Conservation (phyloP, 495 filamentous ascomycete species). For the Xylaria nigripes region DNA sequence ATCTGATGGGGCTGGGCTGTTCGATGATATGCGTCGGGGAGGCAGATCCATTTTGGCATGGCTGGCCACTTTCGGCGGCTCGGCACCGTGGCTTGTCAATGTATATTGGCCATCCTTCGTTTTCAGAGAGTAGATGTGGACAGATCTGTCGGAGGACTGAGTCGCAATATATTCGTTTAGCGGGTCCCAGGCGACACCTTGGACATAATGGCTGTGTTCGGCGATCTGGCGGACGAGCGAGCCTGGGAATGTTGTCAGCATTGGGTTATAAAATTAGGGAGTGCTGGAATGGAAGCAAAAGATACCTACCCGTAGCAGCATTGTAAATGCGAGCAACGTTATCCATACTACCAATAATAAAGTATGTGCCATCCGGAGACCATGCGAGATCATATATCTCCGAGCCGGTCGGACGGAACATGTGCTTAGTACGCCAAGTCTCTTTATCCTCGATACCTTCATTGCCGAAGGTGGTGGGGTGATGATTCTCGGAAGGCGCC, state of each 20-base stretch:
- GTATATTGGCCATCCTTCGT: conserved; percentile 96
- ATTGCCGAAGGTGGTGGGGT: conserved; percentile 57
- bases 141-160: conserved; percentile 94
- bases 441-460: conserved; percentile 90
- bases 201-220: conserved; percentile 97
- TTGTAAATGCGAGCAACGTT: conserved; percentile 97
- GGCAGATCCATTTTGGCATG: conserved; percentile 85
- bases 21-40: conserved; percentile 77
- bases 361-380: conserved; percentile 93
- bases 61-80: conserved; percentile 40
- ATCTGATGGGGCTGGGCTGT: conserved; percentile 88
- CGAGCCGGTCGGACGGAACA: conserved; percentile 84
- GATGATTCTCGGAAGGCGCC: conserved; percentile 72
- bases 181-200: conserved; percentile 98
- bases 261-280: not conserved
- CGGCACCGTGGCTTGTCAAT: conserved; percentile 44
- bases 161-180: conserved; percentile 97
- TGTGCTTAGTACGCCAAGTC: conserved; percentile 92
- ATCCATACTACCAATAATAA: conserved; percentile 99
- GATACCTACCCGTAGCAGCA: conserved; percentile 70
- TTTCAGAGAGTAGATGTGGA: conserved; percentile 92
- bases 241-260: conserved; percentile 41
- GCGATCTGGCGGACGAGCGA: conserved; percentile 92
- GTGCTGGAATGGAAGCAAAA: not conserved
- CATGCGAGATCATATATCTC: conserved; percentile 98